phyloP scores from a whole-genome alignment of 495 filamentous ascomycete species.

The Lasiosphaeris hirsuta region DNA sequence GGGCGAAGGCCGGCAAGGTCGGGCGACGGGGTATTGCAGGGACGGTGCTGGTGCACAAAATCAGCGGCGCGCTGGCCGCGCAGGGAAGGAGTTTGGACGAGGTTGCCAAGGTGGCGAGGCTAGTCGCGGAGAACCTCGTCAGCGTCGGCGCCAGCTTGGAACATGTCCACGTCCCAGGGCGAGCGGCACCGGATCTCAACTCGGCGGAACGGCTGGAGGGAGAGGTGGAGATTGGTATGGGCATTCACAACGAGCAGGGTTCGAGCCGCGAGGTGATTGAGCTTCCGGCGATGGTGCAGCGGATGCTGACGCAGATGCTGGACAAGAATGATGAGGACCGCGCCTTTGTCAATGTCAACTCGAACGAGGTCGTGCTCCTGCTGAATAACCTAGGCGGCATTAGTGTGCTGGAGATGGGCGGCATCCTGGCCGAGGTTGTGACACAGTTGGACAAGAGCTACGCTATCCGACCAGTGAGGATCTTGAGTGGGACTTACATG shows the following conservation, averaged over 20 bases:
- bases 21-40: constrained; percentile 89
- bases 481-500: constrained; percentile 67
- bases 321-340: constrained; percentile 77
- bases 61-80: constrained; percentile 80
- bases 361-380: constrained; percentile 66
- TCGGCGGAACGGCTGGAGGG: constrained; percentile 55
- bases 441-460: constrained; percentile 67
- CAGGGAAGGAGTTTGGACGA: constrained; percentile 62
- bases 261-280: constrained; percentile 65
- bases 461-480: constrained; percentile 67
- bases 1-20: constrained; percentile 80
- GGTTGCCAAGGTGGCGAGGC: constrained; percentile 65
- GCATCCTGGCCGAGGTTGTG: constrained; percentile 84
- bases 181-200: constrained; percentile 42
- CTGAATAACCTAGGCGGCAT: constrained; percentile 96
- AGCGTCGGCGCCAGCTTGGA: constrained; percentile 81
- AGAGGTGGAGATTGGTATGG: constrained; percentile 95
- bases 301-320: constrained; percentile 79
- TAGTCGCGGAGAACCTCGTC: constrained; percentile 73
- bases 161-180: constrained; percentile 91
- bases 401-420: constrained; percentile 82
- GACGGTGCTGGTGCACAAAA: constrained; percentile 85
- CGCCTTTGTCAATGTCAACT: constrained; percentile 67
- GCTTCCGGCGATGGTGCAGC: constrained; percentile 67
- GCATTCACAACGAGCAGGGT: constrained; percentile 95